A percentile compares a stretch with the other conserved stretches of the same genome.
Evolutionary conservation across 257 asterid species (phyloP).

Genomic region (Nicotiana benthamiana): DNA sequence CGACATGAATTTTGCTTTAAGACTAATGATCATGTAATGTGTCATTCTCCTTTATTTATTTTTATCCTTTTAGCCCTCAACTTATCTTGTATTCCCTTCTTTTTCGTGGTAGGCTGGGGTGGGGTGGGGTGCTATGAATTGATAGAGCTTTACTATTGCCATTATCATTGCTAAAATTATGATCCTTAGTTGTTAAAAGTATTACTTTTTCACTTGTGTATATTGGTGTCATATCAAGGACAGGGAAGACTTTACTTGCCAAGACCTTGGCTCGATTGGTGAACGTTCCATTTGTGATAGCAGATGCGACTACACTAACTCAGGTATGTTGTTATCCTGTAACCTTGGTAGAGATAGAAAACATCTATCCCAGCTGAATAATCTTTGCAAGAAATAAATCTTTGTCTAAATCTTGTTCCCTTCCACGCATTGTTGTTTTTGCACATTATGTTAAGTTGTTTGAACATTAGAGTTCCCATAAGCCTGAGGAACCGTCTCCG

Average conservation of each 20-base stretch:
- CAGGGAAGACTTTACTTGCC: conserved; percentile 99
- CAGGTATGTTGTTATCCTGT: conserved; percentile 52
- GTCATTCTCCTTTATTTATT: not conserved
- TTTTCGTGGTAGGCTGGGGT: not conserved
- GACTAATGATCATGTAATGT: not conserved
- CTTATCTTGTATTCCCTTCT: not conserved
- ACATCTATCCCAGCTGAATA: not conserved
- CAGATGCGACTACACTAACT: conserved; percentile 98
- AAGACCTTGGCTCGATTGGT: conserved; percentile 96
- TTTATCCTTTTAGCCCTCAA: not conserved
- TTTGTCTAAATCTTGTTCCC: not conserved
- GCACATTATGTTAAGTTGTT: not conserved
- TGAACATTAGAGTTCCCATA: not conserved
- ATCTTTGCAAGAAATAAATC: not conserved
- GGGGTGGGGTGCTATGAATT: not conserved
- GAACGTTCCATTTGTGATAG: conserved; percentile 95
- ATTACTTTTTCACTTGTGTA: conserved; percentile 51
- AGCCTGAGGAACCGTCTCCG: not conserved
- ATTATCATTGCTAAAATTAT: conserved; percentile 4
- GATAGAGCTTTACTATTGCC: not conserved
- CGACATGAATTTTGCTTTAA: not conserved
- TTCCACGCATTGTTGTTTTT: not conserved
- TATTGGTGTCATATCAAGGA: conserved; percentile 58
- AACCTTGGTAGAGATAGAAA: not conserved
- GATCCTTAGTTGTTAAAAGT: conserved; percentile 8